Base-by-base conservation (phyloP, 75 land plant species). In the Cupressus sempervirens region DNA sequence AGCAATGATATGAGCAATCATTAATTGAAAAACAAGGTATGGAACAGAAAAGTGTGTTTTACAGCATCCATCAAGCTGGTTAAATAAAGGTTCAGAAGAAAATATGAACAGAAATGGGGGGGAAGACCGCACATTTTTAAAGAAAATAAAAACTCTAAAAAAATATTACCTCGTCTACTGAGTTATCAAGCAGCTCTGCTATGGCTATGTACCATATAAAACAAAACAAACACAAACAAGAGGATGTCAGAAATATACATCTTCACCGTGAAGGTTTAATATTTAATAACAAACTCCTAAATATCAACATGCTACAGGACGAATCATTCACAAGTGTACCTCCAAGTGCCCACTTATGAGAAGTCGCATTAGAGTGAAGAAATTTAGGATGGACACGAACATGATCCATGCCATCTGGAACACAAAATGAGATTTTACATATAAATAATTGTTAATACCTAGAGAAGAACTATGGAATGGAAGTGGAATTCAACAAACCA, bases 321-420 rank as follows among this genome's bases (percentile, higher is more conserved):
- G 30, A 72, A 53, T 70, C 29, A 13, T 34, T 48, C 12, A 34
- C 38, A 11, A 83, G 13, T 76, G 68, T 85, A 96, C 96, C 98
- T 48, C 96, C 98, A 90, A 94, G 93, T n/a, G 93, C 95, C 99
- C 99, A 98, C 77, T 93, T 96, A 88, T 98, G 99, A 62, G 98
- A 96, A 72, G 99, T 98, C 54, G 99, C 99, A 93, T 98, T 98
- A 32, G 99, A 96, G 58, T 96, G 99, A 65, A 96, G 95, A 87
- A 98, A 98, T 88, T 94, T 96, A 1, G 99, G 99, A 87, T 98
- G 97, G 7, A 98, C 93, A 50, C 93, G 93, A 20, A 96, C 41
- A 87, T 89, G 89, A 85, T 90, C 89, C 81, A 88, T 87, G n/a
- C 92, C 89, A 87, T 85, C 95, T 93, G 90, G 9, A 80, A 50